Evolutionary conservation across 2,329 filamentous ascomycete species (phyloP).

Genomic region (Cordyceps javanica): DNA sequence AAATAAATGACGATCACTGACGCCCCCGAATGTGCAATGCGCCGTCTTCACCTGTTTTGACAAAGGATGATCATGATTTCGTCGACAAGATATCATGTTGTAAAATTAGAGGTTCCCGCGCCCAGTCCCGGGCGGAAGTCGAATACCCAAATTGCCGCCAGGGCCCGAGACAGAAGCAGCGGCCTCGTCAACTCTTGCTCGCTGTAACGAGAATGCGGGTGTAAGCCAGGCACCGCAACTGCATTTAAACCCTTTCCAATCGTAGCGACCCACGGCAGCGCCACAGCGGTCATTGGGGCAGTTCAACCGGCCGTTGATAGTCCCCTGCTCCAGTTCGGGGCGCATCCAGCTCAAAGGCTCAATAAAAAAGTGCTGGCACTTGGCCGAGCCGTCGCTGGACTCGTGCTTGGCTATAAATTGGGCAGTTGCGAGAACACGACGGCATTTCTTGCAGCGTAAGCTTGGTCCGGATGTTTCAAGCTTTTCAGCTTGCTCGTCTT

Average conservation of each 20-base stretch:
- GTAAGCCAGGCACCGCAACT: slow-evolving; percentile 87
- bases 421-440: slow-evolving; percentile 52
- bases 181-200: slow-evolving; percentile 72
- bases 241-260: slow-evolving; percentile 93
- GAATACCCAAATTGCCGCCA: slow-evolving; percentile 39
- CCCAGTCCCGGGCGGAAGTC: slow-evolving; percentile 45
- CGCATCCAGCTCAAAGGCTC: slow-evolving; percentile 97
- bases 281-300: slow-evolving; percentile 77
- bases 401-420: slow-evolving; percentile 62
- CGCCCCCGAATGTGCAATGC: no score
- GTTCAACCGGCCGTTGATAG: slow-evolving; percentile 74
- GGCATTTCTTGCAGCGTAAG: slow-evolving; percentile 86
- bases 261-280: slow-evolving; percentile 83
- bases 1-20: no score
- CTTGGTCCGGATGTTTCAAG: slow-evolving; percentile 23
- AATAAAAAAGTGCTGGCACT: slow-evolving; percentile 82
- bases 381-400: slow-evolving; percentile 21
- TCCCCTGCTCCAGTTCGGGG: slow-evolving; percentile 69
- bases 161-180: slow-evolving; percentile 13
- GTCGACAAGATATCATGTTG: neutral
- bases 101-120: slow-evolving; percentile 27
- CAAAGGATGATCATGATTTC: neutral
- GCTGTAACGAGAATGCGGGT: slow-evolving; percentile 81
- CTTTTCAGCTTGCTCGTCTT: slow-evolving; percentile 59
- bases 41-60: no score